phyloP scores from a whole-genome alignment of 1,139 yeast genomes.

The Lodderomyces margitis region DNA sequence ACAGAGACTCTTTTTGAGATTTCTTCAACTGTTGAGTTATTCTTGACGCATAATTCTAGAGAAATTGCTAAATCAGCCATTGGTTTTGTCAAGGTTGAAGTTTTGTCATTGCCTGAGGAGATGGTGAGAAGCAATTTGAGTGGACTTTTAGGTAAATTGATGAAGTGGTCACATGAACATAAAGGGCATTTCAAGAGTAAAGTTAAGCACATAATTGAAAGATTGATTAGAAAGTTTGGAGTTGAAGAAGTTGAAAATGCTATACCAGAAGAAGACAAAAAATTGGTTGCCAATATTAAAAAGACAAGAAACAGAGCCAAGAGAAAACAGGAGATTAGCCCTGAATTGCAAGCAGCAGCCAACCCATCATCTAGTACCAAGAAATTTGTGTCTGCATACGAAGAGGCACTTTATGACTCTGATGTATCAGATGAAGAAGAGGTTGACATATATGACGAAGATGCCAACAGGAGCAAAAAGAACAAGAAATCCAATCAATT shows the following conservation, averaged over 20 bases:
- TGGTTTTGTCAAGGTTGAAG: conserved; percentile 92
- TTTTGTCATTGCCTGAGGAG: conserved; percentile 80
- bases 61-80: conserved; percentile 93
- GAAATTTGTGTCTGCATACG: conserved; percentile 79
- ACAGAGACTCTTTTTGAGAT: conserved; percentile 64
- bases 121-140: conserved; percentile 65
- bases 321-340: conserved; percentile 55
- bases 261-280: conserved; percentile 86
- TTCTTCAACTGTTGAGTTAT: conserved; percentile 84
- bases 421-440: conserved; percentile 48
- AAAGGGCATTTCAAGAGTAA: conserved; percentile 91
- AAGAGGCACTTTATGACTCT: conserved; percentile 69
- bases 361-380: conserved; percentile 17
- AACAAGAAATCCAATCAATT: conserved; percentile 42
- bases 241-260: conserved; percentile 71
- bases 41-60: conserved; percentile 84
- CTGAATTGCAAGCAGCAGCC: conserved; percentile 18
- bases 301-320: conserved; percentile 83
- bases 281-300: conserved; percentile 78
- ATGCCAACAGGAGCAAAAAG: conserved; percentile 11
- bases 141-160: conserved; percentile 64
- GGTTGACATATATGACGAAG: conserved; percentile 27
- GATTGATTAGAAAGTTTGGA: conserved; percentile 88
- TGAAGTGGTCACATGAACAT: conserved; percentile 95
- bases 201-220: conserved; percentile 88